Evolutionary conservation across 1,139 yeast species (phyloP).

Genomic region (Diutina mesorugosa): DNA sequence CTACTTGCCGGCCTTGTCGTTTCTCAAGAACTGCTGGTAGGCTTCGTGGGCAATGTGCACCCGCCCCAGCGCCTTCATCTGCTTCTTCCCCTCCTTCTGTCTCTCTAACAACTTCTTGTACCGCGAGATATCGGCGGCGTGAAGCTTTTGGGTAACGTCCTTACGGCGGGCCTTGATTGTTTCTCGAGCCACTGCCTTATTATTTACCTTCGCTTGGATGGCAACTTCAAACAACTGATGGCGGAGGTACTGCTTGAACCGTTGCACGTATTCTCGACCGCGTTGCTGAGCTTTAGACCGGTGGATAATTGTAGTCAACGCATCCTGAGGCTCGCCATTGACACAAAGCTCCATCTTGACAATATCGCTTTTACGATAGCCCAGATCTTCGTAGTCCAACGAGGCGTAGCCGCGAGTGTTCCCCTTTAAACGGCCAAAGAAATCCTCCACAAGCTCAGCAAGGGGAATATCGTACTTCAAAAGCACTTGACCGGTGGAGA

Average conservation of each 20-base stretch:
- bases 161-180: slow-evolving; percentile 88
- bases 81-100: slow-evolving; percentile 90
- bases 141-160: slow-evolving; percentile 83
- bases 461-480: slow-evolving; percentile 73
- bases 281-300: slow-evolving; percentile 55
- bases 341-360: slow-evolving; percentile 83
- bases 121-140: slow-evolving; percentile 88
- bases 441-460: slow-evolving; percentile 85
- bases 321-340: slow-evolving; percentile 85
- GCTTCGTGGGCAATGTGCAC: slow-evolving; percentile 78
- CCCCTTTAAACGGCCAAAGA: slow-evolving; percentile 87
- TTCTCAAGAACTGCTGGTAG: slow-evolving; percentile 51
- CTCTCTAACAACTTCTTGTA: slow-evolving; percentile 77
- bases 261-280: slow-evolving; percentile 74
- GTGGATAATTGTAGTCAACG: slow-evolving; percentile 84
- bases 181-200: slow-evolving; percentile 77
- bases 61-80: slow-evolving; percentile 68
- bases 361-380: slow-evolving; percentile 67
- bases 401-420: slow-evolving; percentile 89
- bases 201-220: slow-evolving; percentile 82
- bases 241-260: slow-evolving; percentile 66
- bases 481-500: slow-evolving; percentile 72
- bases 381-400: slow-evolving; percentile 88
- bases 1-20: not conserved
- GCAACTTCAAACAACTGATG: slow-evolving; percentile 87